Base-by-base conservation (phyloP, 495 filamentous ascomycete genomes). In the Viridothelium virens region DNA sequence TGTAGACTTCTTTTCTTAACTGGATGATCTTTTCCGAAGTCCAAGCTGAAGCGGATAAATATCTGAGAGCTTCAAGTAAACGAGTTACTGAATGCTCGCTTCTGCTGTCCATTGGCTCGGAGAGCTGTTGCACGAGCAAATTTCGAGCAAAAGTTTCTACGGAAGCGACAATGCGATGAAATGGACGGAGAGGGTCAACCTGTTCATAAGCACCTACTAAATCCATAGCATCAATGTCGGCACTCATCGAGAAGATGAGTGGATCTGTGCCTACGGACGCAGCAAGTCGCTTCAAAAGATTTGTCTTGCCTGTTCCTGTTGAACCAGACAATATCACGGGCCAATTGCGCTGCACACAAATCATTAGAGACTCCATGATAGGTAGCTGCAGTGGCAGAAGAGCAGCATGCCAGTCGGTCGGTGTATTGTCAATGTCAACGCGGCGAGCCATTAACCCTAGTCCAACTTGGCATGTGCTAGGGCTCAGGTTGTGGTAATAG, bases 121-220 rank as follows among this genome's bases (percentile, higher is more conserved):
- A 14, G 25, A 59, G 5, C 14, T 59, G 53, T 18, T 36, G 5
- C 31, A 18, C 53, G 31, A 59, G 31, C 25, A 59, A 18, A 34
- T 36, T 59, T 31, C 31, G 53, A 36, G 53, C 53, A 14, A 59
- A 36, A 31, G 5, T 36, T 59, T 36, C 31, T 3, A 59, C 14
- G 25, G 31, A 59, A 33, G 31, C 33, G 31, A 14, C 5, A 14
- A 59, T 36, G 3, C 18, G n/a, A 18, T 59, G 53, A 6, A 59
- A 33, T 9, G 53, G 84, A 59, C 93, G 83, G 38, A 86, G 78
- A 62, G 90, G 83, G 74, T 97, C 92, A 41, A 91, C 87, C 76
- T 99, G 95, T 72, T 97, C 95, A 73, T 95, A 99, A 0, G 94
- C 92, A 69, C 95, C 95, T 63, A 99, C 89, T 33, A 99, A 82